Evolutionary conservation across 768 basidiomycete genomes (phyloP).

Genomic region (Boletus rufocinnamomeus): DNA sequence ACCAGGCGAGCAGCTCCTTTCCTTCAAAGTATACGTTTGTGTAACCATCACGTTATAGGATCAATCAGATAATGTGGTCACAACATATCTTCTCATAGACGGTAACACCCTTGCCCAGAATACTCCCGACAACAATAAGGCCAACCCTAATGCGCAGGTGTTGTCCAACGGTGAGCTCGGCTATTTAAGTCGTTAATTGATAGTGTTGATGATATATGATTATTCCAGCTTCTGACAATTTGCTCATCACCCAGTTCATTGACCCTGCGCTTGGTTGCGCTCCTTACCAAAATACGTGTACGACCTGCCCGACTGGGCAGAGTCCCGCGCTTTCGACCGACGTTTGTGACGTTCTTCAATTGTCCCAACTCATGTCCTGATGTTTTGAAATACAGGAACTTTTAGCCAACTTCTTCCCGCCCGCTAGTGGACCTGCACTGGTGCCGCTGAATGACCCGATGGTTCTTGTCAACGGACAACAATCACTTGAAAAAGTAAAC

Average conservation of each 20-base stretch:
- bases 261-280: conserved; percentile 29
- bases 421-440: conserved; percentile 26
- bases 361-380: neutral
- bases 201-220: neutral
- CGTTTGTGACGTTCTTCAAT: conserved; percentile 5
- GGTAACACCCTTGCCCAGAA: conserved; percentile 29
- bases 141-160: conserved; percentile 26
- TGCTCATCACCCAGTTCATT: conserved; percentile 27
- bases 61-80: conserved; percentile 32
- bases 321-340: conserved; percentile 26
- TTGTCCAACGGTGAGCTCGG: conserved; percentile 25
- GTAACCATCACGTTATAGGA: conserved; percentile 17
- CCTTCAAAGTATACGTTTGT: neutral
- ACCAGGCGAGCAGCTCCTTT: conserved; percentile 17
- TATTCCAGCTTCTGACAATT: conserved; percentile 29
- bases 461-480: conserved; percentile 28
- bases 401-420: conserved; percentile 26
- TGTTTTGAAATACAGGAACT: conserved; percentile 23
- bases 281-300: conserved; percentile 29
- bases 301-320: conserved; percentile 25
- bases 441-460: conserved; percentile 30
- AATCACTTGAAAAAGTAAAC: conserved; percentile 29
- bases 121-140: conserved; percentile 27
- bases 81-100: conserved; percentile 29
- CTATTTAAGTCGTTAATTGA: neutral